Conservation (phyloP, 1,284 basidiomycete genomes). For the Ganoderma sp. region DNA sequence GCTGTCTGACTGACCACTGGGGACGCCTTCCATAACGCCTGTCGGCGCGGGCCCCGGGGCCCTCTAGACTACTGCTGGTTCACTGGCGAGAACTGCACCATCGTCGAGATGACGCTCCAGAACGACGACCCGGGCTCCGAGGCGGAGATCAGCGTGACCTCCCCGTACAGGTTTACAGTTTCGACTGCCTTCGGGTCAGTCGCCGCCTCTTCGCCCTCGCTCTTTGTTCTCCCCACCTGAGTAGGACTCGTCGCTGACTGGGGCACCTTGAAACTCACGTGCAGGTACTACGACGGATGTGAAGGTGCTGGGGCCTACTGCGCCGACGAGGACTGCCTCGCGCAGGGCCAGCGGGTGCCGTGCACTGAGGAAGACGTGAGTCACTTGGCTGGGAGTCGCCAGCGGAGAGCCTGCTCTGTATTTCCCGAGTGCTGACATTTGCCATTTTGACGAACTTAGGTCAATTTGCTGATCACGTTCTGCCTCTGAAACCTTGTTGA, state of each 20-base stretch:
- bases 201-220: background rate
- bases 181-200: slow-evolving; percentile 39
- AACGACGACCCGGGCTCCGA: slow-evolving; percentile 48
- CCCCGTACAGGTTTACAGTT: slow-evolving; percentile 44
- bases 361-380: background rate
- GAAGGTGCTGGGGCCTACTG: slow-evolving; percentile 39
- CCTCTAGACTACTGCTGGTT: slow-evolving; percentile 40
- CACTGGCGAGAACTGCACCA: slow-evolving; percentile 51
- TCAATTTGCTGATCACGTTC: slow-evolving; percentile 44
- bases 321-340: slow-evolving; percentile 12
- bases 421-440: background rate
- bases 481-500: slow-evolving; percentile 29
- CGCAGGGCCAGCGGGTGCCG: background rate
- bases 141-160: slow-evolving; percentile 51
- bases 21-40: too few species aligned
- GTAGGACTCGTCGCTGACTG: background rate
- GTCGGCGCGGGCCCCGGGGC: too few species aligned
- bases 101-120: slow-evolving; percentile 50
- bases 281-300: slow-evolving; percentile 41
- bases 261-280: background rate
- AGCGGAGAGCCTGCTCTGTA: background rate
- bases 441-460: slow-evolving; percentile 30
- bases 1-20: background rate
- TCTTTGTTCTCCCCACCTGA: background rate
- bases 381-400: background rate